These are phyloP conservation scores for Paspalum notatum DNA, from an alignment of 176 grass and related monocot species.

Conservation along the genomic window DNA sequence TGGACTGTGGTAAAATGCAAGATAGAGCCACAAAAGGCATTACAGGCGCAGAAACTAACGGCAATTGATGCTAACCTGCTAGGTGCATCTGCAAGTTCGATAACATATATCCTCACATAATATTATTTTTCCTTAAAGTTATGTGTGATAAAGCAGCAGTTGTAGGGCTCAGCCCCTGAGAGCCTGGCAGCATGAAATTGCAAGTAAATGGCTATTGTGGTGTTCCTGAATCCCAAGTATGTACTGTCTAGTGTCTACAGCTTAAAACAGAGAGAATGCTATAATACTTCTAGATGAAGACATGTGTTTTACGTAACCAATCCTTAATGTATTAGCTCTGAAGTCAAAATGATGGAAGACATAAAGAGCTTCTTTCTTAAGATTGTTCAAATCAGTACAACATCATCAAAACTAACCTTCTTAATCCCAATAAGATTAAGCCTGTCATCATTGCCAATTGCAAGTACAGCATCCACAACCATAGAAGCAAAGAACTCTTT, in stretches of 20 bases:
- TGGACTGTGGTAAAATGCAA: background rate
- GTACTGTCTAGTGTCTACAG: background rate
- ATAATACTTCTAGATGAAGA: background rate
- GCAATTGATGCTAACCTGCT: background rate
- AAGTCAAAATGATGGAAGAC: background rate
- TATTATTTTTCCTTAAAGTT: background rate
- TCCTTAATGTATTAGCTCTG: background rate
- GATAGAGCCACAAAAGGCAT: background rate
- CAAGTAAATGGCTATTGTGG: background rate
- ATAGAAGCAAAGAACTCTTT: constrained; percentile 95
- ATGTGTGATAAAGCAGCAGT: background rate
- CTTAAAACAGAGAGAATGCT: background rate
- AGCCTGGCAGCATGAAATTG: background rate
- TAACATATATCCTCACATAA: background rate
- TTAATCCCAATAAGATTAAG: constrained; percentile 94
- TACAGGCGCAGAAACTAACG: background rate
- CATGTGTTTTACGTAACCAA: background rate
- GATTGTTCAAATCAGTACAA: background rate
- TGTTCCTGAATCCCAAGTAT: background rate
- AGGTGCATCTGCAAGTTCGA: background rate
- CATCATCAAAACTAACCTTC: constrained; percentile 54
- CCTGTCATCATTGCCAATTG: constrained; percentile 86
- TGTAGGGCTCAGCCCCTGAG: background rate
- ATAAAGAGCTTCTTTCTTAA: background rate
- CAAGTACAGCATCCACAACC: constrained; percentile 94